Base-by-base conservation (phyloP, 441 rosid genomes). In the Euphorbia celastroides region DNA sequence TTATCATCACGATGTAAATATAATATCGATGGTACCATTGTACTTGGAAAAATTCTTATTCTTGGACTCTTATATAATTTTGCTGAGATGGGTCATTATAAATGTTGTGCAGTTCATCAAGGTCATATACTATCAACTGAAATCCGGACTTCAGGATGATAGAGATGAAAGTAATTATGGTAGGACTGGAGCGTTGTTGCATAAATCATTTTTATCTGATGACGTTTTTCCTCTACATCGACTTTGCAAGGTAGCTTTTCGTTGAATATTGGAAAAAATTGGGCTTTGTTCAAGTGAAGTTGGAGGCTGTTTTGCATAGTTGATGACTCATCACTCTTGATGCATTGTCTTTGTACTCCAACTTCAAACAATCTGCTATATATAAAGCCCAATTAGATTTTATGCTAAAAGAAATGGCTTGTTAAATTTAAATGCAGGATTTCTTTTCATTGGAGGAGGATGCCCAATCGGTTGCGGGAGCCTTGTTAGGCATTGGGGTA, bases 101-200 rank as follows among this genome's bases (percentile, higher is more conserved):
- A 48, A 61, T 16, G 66, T 72, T 27, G 65, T 63, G 52, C 84
- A 93, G 97, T 93, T 93, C 84, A 81, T 88, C 56, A 82, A 77
- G 80, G 92, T 86, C 72, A 74, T 88, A 65, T 93, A 85, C 78
- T 74, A 88, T 81, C 98, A 93, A 80, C 86, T 93, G 65, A 87
- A 86, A 78, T 85, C 80, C 72, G 98, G 93, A 75, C 87, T 90
- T 67, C 88, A 79, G 74, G 88, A 84, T 78, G 96, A 90, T 54
- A 70, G 64, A 26, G 65, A 51, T 17, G 76, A 78, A 52, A 46
- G 50, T 34, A 75, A 68, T 70, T 62, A 68, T 70, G 58, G 78
- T 60, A 85, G 84, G 73, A 64, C 78, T 55, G 90, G 88, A 52
- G 50, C 74, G 38, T 82, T 90, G 57, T 75, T 90, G 74, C 96